phyloP scores from a whole-genome alignment of 2,329 filamentous ascomycete genomes.

The Aspergillus novofumigatus region DNA sequence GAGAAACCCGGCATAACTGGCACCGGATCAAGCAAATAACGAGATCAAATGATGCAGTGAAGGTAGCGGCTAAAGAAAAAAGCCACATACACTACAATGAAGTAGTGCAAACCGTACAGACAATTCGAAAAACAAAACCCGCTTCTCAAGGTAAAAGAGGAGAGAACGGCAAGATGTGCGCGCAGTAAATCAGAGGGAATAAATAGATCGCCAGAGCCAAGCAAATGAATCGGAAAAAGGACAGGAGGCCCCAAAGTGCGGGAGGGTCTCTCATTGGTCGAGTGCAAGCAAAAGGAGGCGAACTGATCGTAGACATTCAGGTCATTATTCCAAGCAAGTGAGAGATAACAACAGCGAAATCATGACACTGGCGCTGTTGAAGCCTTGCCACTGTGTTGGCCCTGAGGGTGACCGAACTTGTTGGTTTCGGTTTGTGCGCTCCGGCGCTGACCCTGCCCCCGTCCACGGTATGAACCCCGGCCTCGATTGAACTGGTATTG shows the following conservation, averaged over 20 bases:
- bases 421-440: slow-evolving; percentile 32
- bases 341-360: neutral
- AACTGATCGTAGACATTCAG: neutral
- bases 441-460: slow-evolving; percentile 41
- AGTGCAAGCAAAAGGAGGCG: neutral
- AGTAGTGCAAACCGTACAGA: neutral
- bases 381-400: slow-evolving; percentile 26
- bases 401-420: slow-evolving; percentile 23
- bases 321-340: neutral
- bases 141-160: neutral
- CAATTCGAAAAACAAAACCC: neutral
- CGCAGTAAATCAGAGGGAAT: neutral
- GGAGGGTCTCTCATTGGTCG: neutral
- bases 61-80: neutral
- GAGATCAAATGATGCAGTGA: neutral
- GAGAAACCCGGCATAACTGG: neutral
- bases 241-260: neutral
- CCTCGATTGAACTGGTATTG: slow-evolving; percentile 37
- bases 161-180: neutral
- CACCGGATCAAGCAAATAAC: neutral
- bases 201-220: neutral
- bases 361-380: slow-evolving; percentile 31
- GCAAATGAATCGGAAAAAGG: neutral
- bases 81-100: neutral
- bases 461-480: slow-evolving; percentile 41